Percentiles rank a stretch among this genome's conserved stretches.
Evolutionary conservation across 2,329 filamentous ascomycete species (phyloP).

Genomic region (Proliferodiscus dingleyae): DNA sequence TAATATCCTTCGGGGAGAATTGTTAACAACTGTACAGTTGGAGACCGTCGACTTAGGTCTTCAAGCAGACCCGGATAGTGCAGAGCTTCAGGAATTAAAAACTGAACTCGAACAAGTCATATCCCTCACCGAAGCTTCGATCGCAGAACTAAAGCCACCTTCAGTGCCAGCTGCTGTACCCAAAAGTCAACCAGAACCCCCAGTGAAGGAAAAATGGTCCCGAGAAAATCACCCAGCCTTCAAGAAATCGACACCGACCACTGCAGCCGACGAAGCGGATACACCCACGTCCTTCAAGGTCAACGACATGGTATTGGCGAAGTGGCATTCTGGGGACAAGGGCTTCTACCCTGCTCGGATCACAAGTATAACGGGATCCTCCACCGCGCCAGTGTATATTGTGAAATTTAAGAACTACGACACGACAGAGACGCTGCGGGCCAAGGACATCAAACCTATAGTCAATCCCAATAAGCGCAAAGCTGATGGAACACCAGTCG

Average conservation of each 20-base stretch:
- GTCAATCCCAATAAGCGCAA: conserved; percentile 74
- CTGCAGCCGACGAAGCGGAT: conserved; percentile 45
- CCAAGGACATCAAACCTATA: conserved; percentile 78
- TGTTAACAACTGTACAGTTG: conserved; percentile 47
- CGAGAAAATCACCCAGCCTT: conserved; percentile 76
- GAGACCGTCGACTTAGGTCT: conserved; percentile 73
- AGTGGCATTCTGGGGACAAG: conserved; percentile 86
- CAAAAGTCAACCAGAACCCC: conserved; percentile 42
- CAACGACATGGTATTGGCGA: conserved; percentile 85
- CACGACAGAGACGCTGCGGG: conserved; percentile 73
- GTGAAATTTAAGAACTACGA: conserved; percentile 94
- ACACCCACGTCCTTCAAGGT: conserved; percentile 64
- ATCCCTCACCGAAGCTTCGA: conserved; percentile 69
- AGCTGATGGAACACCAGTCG: conserved; percentile 66
- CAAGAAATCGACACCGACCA: conserved; percentile 51
- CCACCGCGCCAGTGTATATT: conserved; percentile 85
- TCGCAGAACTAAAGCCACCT: conserved; percentile 70
- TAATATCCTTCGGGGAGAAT: neutral
- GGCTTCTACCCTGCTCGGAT: conserved; percentile 89
- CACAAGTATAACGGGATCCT: conserved; percentile 87
- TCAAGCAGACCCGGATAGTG: conserved; percentile 74
- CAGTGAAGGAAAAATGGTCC: conserved; percentile 69
- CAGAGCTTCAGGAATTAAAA: conserved; percentile 71
- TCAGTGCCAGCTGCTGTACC: conserved; percentile 35
- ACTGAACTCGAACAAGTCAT: conserved; percentile 80